These are phyloP conservation scores for Pisolithus marmoratus DNA, from an alignment of 768 basidiomycete genomes.

Conservation along the genomic window DNA sequence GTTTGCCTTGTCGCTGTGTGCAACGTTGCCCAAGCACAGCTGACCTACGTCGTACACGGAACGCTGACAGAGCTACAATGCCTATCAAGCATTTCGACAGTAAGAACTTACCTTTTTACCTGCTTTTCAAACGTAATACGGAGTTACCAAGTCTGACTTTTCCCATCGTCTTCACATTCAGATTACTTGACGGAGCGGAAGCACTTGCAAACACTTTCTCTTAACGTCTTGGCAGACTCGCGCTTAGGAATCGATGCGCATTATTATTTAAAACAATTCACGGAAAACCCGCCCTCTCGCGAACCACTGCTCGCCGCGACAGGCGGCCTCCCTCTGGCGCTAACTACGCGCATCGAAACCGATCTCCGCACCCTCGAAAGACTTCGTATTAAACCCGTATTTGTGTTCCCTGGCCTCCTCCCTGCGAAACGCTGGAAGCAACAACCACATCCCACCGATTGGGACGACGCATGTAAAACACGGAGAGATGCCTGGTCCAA, in stretches of 20 bases:
- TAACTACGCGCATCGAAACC: constrained; percentile 82
- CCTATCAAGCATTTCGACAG: constrained; percentile 82
- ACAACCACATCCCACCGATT: constrained; percentile 47
- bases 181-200: constrained; percentile 86
- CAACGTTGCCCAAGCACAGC: constrained; percentile 16
- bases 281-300: constrained; percentile 67
- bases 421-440: constrained; percentile 69
- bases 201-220: constrained; percentile 75
- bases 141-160: neutral
- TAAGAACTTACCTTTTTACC: constrained; percentile 22
- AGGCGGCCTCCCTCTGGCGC: constrained; percentile 87
- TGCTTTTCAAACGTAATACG: no score
- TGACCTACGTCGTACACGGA: constrained; percentile 3
- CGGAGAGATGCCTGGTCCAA: constrained; percentile 85
- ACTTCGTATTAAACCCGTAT: constrained; percentile 94
- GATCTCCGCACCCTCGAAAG: constrained; percentile 90
- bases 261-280: constrained; percentile 77
- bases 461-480: constrained; percentile 67
- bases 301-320: constrained; percentile 94
- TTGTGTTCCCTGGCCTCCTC: constrained; percentile 88
- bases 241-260: constrained; percentile 96
- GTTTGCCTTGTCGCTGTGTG: constrained; percentile 8
- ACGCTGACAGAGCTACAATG: constrained; percentile 38
- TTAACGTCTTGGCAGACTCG: constrained; percentile 80
- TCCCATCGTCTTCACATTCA: constrained; percentile 24